Conservation (phyloP, 371 early-diverging fungal genomes). For the Actinomortierella wolfii region DNA sequence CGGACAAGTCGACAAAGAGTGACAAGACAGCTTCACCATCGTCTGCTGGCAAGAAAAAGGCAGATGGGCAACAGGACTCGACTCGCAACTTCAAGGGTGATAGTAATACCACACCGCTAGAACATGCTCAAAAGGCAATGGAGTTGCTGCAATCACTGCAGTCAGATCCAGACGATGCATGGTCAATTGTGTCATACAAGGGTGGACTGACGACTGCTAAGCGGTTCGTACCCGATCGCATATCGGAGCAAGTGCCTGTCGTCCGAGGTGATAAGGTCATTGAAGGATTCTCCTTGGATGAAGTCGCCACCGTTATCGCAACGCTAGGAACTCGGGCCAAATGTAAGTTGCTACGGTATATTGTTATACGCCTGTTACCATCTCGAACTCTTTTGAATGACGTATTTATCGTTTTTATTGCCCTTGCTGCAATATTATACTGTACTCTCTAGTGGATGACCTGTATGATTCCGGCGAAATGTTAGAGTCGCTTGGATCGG, state of each 20-base stretch:
- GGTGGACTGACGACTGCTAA: slow-evolving; percentile 53
- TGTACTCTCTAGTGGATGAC: slow-evolving; percentile 45
- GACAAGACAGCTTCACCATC: too few relatives aligned
- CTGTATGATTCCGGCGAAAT: slow-evolving; percentile 51
- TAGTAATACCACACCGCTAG: slow-evolving; percentile 9
- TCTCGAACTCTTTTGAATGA: background rate
- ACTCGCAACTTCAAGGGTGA: too few relatives aligned
- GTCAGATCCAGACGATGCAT: slow-evolving; percentile 48
- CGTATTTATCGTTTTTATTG: background rate
- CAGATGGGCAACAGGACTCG: too few relatives aligned
- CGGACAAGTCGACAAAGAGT: too few relatives aligned
- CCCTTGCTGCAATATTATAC: background rate
- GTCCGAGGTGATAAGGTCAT: slow-evolving; percentile 62
- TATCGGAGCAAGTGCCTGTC: slow-evolving; percentile 57
- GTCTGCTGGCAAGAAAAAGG: too few relatives aligned
- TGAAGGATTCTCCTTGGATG: slow-evolving; percentile 61
- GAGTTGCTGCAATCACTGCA: slow-evolving; percentile 23
- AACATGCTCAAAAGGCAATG: slow-evolving; percentile 36
- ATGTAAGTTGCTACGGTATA: slow-evolving; percentile 20
- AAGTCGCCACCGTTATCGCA: slow-evolving; percentile 57
- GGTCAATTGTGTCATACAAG: slow-evolving; percentile 57
- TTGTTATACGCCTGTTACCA: background rate
- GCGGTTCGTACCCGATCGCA: slow-evolving; percentile 44
- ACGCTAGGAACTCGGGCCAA: slow-evolving; percentile 48
- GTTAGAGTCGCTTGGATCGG: slow-evolving; percentile 44